phyloP scores from a whole-genome alignment of 2,329 filamentous ascomycete species.

The Calonectria leucothoes region DNA sequence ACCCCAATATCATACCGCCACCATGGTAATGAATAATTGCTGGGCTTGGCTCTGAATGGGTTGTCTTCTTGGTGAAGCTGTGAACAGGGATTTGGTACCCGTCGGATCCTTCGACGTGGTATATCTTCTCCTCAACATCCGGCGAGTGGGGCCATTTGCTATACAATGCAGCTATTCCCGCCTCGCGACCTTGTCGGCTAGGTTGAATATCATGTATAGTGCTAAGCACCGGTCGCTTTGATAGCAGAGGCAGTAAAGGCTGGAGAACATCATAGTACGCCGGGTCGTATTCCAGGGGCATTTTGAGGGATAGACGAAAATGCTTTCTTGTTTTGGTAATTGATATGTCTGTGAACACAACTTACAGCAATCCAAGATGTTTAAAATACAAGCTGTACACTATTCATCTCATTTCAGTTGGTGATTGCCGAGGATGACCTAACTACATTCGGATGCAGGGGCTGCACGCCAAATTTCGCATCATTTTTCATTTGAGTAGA shows the following conservation, averaged over 20 bases:
- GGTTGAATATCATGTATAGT: background rate
- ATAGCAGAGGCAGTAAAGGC: background rate
- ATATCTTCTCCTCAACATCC: background rate
- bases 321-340: background rate
- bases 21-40: slow-evolving; percentile 2
- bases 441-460: no score
- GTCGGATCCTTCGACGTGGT: background rate
- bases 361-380: background rate
- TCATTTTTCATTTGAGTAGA: no score
- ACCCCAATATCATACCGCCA: slow-evolving; percentile 3
- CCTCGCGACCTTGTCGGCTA: background rate
- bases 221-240: background rate
- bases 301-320: no score
- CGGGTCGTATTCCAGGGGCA: background rate
- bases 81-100: background rate
- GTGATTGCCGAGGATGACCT: background rate
- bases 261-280: background rate
- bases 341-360: background rate
- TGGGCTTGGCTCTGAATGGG: background rate
- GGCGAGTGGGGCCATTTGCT: background rate
- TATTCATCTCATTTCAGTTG: background rate
- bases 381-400: background rate
- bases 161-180: background rate
- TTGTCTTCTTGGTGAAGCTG: background rate
- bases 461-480: no score